These are phyloP conservation scores for Scheffersomyces lignicola DNA, from an alignment of 1,139 yeast species.

Conservation along the genomic window DNA sequence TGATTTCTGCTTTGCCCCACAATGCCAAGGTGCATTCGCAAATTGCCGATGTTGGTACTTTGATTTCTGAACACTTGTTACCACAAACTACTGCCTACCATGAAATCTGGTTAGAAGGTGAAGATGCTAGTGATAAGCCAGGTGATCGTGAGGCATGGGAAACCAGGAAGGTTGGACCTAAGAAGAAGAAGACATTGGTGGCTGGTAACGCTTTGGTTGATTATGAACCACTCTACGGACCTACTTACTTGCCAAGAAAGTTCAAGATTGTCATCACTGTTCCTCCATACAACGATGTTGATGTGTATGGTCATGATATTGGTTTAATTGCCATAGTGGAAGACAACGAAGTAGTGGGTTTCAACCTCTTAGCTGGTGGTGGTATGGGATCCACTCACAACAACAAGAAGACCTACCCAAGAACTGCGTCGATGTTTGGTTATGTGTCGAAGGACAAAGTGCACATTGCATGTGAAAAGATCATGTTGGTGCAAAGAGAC, in stretches of 20 bases:
- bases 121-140: constrained; percentile 69
- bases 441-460: constrained; percentile 68
- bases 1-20: constrained; percentile 84
- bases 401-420: constrained; percentile 94
- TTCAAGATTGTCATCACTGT: constrained; percentile 93
- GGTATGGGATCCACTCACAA: constrained; percentile 99
- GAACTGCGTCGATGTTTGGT: constrained; percentile 89
- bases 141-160: constrained; percentile 74
- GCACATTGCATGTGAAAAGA: constrained; percentile 80
- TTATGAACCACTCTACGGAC: constrained; percentile 85
- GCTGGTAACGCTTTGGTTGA: constrained; percentile 87
- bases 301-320: constrained; percentile 92
- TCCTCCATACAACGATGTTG: constrained; percentile 96
- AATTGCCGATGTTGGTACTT: constrained; percentile 60
- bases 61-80: constrained; percentile 76
- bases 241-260: constrained; percentile 90
- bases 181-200: constrained; percentile 74
- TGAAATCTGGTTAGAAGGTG: constrained; percentile 93
- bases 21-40: constrained; percentile 82
- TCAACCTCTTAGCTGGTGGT: constrained; percentile 91
- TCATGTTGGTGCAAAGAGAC: constrained; percentile 94
- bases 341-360: constrained; percentile 66
- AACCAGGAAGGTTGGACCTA: constrained; percentile 74
- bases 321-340: constrained; percentile 90
- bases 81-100: constrained; percentile 95